A percentile compares a stretch with the other conserved stretches of the same genome.
phyloP scores from a whole-genome alignment of 1,284 basidiomycete species.

The Hypsizygus ulmarius region DNA sequence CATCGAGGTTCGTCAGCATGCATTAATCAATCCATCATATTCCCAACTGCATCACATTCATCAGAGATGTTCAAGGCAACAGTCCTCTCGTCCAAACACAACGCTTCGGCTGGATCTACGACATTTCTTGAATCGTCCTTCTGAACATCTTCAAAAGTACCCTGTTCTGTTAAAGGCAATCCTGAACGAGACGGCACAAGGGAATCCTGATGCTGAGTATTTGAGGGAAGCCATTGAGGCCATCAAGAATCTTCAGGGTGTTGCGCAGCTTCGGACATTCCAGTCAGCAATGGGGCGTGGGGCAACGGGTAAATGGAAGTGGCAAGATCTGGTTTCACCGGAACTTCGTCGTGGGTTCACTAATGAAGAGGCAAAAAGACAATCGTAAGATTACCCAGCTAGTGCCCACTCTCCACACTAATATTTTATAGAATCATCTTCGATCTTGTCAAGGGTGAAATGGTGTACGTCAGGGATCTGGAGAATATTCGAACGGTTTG shows the following conservation, averaged over 20 bases:
- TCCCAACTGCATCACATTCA: not conserved
- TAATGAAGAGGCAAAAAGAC: slow-evolving; percentile 80
- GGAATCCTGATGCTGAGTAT: slow-evolving; percentile 81
- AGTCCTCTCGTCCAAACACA: slow-evolving; percentile 53
- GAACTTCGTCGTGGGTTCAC: slow-evolving; percentile 64
- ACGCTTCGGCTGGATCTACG: slow-evolving; percentile 82
- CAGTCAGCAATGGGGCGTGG: slow-evolving; percentile 84
- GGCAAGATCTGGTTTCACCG: slow-evolving; percentile 81
- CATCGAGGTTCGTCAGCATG: slow-evolving; percentile 64
- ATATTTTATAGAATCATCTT: slow-evolving; percentile 72
- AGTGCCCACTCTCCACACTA: not conserved
- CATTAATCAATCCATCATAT: not conserved
- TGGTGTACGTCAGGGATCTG: slow-evolving; percentile 92
- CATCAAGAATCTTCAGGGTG: slow-evolving; percentile 73
- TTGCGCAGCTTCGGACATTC: slow-evolving; percentile 81
- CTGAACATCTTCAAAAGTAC: slow-evolving; percentile 89
- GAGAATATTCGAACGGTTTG: slow-evolving; percentile 81
- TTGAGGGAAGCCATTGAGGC: slow-evolving; percentile 72
- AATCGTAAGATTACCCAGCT: slow-evolving; percentile 67
- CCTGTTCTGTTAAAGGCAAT: slow-evolving; percentile 87
- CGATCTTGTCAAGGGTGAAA: slow-evolving; percentile 94
- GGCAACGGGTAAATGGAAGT: slow-evolving; percentile 73
- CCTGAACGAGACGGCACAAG: slow-evolving; percentile 71
- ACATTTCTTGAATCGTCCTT: slow-evolving; percentile 83
- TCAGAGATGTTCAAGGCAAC: slow-evolving; percentile 54